Conservation (phyloP, 1,139 yeast species). For the Pichia sp. region DNA sequence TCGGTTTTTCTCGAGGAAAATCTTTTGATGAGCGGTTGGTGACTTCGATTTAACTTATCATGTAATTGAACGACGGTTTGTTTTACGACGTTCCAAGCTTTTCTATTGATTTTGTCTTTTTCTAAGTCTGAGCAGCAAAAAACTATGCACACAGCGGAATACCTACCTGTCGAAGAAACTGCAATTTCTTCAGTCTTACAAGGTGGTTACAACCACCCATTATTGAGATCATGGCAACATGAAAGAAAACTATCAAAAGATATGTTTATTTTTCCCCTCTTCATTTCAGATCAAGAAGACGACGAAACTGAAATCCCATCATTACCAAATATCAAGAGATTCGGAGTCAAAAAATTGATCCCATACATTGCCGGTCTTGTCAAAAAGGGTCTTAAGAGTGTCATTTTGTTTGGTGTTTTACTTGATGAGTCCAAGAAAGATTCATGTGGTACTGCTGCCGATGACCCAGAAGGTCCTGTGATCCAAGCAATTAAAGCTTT, state of each 20-base stretch:
- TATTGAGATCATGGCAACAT: slow-evolving; percentile 85
- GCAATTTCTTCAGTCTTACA: slow-evolving; percentile 73
- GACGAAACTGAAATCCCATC: slow-evolving; percentile 70
- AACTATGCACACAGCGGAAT: slow-evolving; percentile 53
- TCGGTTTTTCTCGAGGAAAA: too few relatives aligned
- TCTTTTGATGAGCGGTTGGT: too few relatives aligned
- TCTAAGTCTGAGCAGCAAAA: too few relatives aligned
- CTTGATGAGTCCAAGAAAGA: slow-evolving; percentile 70
- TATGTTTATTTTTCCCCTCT: slow-evolving; percentile 91
- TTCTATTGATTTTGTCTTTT: too few relatives aligned
- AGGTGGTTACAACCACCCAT: slow-evolving; percentile 91
- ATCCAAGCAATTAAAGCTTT: slow-evolving; percentile 67
- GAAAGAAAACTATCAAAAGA: slow-evolving; percentile 75
- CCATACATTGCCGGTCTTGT: slow-evolving; percentile 67
- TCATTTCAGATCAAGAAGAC: slow-evolving; percentile 73
- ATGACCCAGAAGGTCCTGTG: slow-evolving; percentile 95
- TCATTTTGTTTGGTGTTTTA: slow-evolving; percentile 89
- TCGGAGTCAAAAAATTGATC: slow-evolving; percentile 72
- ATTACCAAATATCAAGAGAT: slow-evolving; percentile 81
- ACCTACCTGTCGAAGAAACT: slow-evolving; percentile 47
- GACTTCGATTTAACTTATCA: too few relatives aligned
- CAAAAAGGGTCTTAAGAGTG: slow-evolving; percentile 75
- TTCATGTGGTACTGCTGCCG: slow-evolving; percentile 80
- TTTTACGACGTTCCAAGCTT: too few relatives aligned
- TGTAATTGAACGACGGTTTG: too few relatives aligned